Conservation (phyloP, 2,329 filamentous ascomycete species). For the Colletotrichum simmondsii region DNA sequence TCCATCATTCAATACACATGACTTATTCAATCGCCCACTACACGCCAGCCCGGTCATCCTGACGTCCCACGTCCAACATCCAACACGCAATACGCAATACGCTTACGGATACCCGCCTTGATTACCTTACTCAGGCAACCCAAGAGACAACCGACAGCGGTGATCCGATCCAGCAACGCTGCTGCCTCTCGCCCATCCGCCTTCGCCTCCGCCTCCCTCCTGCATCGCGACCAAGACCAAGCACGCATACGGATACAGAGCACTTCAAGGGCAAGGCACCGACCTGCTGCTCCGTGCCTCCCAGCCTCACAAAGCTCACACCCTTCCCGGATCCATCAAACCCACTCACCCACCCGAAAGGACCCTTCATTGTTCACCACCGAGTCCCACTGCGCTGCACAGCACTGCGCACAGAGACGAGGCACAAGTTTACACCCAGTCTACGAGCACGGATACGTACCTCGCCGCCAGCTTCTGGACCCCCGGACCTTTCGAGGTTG, state of each 20-base stretch:
- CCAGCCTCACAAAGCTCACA: neutral
- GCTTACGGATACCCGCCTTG: neutral
- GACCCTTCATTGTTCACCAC: neutral
- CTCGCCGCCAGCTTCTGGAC: neutral
- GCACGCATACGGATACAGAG: neutral
- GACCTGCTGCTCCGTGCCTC: constrained; percentile 1
- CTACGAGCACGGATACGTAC: neutral
- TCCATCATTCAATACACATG: too few relatives aligned
- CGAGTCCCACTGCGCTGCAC: neutral
- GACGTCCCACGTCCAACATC: neutral
- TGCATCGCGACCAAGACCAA: neutral
- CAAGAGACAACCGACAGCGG: neutral
- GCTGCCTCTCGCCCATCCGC: constrained; percentile 9
- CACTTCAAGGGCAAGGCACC: neutral
- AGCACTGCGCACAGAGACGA: neutral
- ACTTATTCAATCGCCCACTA: too few relatives aligned
- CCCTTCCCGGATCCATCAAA: neutral
- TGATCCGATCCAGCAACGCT: constrained; percentile 6
- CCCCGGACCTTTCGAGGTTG: constrained; percentile 6
- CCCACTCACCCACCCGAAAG: constrained; percentile 3
- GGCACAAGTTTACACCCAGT: neutral
- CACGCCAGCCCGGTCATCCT: neutral
- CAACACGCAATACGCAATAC: neutral
- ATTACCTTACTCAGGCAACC: neutral
- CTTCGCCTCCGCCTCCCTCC: neutral